phyloP scores from a whole-genome alignment of 225 moss, liverwort and hornwort genomes.

The Physcomitrium patens region DNA sequence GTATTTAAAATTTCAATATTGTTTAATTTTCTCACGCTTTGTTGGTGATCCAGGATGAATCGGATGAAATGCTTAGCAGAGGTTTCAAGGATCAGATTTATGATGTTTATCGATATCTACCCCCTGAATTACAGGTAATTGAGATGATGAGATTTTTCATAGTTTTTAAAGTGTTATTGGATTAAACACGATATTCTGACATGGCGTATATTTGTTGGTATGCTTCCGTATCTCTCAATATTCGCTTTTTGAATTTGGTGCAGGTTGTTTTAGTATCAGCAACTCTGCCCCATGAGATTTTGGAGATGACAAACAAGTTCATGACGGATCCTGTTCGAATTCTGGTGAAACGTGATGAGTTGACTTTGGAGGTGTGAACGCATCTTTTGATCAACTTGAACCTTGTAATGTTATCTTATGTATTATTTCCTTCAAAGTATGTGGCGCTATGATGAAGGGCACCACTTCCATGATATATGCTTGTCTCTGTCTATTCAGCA shows the following conservation, averaged over 20 bases:
- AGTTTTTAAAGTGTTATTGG: background rate
- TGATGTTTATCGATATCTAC: conserved; percentile 73
- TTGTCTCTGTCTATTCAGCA: background rate
- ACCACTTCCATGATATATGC: background rate
- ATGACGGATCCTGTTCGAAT: conserved; percentile 85
- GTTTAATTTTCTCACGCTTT: conserved; percentile 1
- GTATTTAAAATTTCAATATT: no score
- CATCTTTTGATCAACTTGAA: background rate
- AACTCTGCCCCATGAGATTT: conserved; percentile 73
- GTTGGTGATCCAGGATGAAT: conserved; percentile 57
- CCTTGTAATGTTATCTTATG: background rate
- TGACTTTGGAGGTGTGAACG: conserved; percentile 71
- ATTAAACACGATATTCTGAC: background rate
- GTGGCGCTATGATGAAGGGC: background rate
- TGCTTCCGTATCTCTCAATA: background rate
- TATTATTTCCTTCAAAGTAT: background rate
- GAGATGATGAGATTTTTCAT: background rate
- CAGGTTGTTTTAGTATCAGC: conserved; percentile 82
- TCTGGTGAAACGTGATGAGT: conserved; percentile 86
- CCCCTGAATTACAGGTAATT: conserved; percentile 72
- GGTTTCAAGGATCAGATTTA: conserved; percentile 85
- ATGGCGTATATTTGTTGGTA: background rate
- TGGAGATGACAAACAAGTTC: conserved; percentile 83
- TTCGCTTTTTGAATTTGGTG: background rate
- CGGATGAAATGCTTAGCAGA: conserved; percentile 84